Evolutionary conservation across 2,329 filamentous ascomycete species (phyloP), one percentile per base, ranked within the genome.

Genomic region (Sporothrix inflata): DNA sequence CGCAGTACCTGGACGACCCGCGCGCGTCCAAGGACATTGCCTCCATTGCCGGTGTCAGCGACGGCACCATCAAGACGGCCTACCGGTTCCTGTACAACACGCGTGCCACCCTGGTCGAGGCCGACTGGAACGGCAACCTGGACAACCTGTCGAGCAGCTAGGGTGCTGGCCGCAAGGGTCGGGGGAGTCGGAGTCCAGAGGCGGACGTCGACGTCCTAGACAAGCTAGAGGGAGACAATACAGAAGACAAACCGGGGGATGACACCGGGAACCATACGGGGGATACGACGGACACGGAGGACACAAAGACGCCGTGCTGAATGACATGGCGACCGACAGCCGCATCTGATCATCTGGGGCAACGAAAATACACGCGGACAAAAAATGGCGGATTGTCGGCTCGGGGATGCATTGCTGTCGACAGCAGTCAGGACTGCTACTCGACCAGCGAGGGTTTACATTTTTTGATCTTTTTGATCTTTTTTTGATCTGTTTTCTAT

Each of bases 1-100:
- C 93, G 40, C 90, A 95, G 78, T 86, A 98, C 49, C 91, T 97
- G 84, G 92, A 91, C 71, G 89, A 96, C 76, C 85, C 89, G 24
- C 92, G 92, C 78, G 85, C 89, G 7, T 92, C 94, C n/a, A 94
- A 94, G 81, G 92, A 97, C 74, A 98, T 99, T 77, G 92, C 94
- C 5, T 82, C 83, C 30, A 91, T 96, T 21, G 94, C 93, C 0
- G 93, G 94, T 75, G 96, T 99, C 38, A 98, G 94, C 80, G 97
- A 99, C 79, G 94, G 96, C 71, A 99, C 96, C 0, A 97, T 99
- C 77, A 94, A 97, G 78, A 97, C 93, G 34, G 94, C 95, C 0
- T 99, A 98, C 85, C 96, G 96, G 79, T 90, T 92, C 78, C 86
- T 99, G 66, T 95, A 94, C 79, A 85, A 87, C 21, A 90, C 91